These are phyloP conservation scores for Xylariomycetidae sp. DNA, from an alignment of 2,329 filamentous ascomycete species.

Conservation along the genomic window DNA sequence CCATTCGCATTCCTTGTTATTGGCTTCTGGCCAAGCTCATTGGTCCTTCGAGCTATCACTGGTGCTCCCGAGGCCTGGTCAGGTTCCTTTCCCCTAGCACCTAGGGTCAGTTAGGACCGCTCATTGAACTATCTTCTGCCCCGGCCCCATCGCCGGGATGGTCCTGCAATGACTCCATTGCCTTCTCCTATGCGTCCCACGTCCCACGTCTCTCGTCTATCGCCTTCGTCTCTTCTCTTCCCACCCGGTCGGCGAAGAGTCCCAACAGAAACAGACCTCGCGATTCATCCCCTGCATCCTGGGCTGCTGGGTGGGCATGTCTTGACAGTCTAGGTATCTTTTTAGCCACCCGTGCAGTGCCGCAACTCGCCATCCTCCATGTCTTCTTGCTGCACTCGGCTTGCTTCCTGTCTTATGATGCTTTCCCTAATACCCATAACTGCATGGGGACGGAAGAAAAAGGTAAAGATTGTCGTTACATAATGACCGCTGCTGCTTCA, in stretches of 20 bases:
- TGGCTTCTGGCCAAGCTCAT: conserved; percentile 17
- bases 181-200: no score
- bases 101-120: no score
- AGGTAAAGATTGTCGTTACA: conserved; percentile 29
- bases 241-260: conserved; percentile 12
- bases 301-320: conserved; percentile 14
- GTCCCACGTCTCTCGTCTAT: no score
- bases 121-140: no score
- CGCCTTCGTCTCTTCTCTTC: no score
- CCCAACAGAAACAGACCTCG: conserved; percentile 18
- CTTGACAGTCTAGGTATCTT: conserved; percentile 15
- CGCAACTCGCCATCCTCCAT: conserved; percentile 25
- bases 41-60: conserved; percentile 13
- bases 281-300: conserved; percentile 12
- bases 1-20: conserved; percentile 23
- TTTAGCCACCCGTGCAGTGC: conserved; percentile 23
- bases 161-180: conserved; percentile 17
- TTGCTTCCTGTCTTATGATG: conserved; percentile 26
- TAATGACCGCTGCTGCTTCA: conserved; percentile 20
- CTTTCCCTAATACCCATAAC: conserved; percentile 25
- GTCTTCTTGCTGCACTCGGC: no score
- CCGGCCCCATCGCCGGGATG: conserved; percentile 17
- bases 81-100: conserved; percentile 12
- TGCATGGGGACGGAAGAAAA: conserved; percentile 24
- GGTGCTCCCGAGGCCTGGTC: conserved; percentile 17